A percentile compares a stretch with the other conserved stretches of the same genome.
Evolutionary conservation across 306 rosid species (phyloP).

Genomic region (Citrullus colocynthis): DNA sequence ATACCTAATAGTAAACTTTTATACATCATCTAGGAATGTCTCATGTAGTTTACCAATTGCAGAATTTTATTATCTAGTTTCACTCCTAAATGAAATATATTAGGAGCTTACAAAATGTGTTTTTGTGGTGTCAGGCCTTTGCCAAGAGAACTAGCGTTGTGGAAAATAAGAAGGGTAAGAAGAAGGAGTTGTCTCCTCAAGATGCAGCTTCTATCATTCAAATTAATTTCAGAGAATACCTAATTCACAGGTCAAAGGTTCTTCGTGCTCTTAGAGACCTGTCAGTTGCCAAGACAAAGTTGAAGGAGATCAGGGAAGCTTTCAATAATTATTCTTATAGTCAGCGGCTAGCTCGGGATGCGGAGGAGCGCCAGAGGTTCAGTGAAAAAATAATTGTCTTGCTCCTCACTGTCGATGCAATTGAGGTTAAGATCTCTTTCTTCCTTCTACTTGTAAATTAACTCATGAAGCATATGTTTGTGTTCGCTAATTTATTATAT

Average conservation of each 20-base stretch:
- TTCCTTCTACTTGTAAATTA: neutral
- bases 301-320: conserved; percentile 62
- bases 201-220: conserved; percentile 84
- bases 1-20: neutral
- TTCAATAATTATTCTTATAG: conserved; percentile 67
- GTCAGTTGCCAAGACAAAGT: conserved; percentile 67
- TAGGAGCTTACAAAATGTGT: conserved; percentile 5
- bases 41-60: neutral
- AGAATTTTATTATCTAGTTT: neutral
- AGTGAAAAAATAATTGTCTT: conserved; percentile 76
- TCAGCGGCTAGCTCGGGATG: conserved; percentile 41
- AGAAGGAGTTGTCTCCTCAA: conserved; percentile 73
- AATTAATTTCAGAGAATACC: conserved; percentile 52
- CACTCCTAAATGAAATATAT: neutral
- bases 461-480: neutral
- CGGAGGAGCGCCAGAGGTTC: conserved; percentile 70
- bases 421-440: conserved; percentile 38
- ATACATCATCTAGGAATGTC: neutral
- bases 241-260: conserved; percentile 66
- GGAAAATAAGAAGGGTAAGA: conserved; percentile 47
- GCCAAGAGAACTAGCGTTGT: conserved; percentile 49
- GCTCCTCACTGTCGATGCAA: conserved; percentile 81
- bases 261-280: conserved; percentile 78
- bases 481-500: neutral
- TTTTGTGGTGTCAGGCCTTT: conserved; percentile 49